phyloP scores from a whole-genome alignment of 2,329 filamentous ascomycete genomes.

The Lachnellula arida region DNA sequence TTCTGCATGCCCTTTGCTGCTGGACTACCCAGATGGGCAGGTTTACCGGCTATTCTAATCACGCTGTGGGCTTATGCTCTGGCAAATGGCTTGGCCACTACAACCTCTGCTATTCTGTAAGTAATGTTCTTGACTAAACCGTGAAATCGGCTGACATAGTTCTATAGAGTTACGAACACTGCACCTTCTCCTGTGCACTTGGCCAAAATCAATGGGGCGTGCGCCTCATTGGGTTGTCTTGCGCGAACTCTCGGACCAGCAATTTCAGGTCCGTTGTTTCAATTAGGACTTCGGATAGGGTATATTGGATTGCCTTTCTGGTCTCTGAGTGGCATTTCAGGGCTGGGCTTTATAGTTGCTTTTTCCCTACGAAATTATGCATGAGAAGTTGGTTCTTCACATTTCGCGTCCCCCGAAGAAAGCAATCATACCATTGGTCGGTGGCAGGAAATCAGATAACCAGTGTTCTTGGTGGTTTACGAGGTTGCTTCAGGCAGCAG shows the following conservation, averaged over 20 bases:
- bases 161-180: neutral
- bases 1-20: neutral
- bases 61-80: neutral
- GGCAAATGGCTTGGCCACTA: neutral
- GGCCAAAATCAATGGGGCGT: neutral
- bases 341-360: no score
- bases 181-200: neutral
- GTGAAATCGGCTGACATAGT: neutral
- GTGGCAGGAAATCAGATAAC: no score
- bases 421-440: no score
- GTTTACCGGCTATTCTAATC: neutral
- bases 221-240: neutral
- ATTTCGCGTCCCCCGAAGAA: no score
- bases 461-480: no score
- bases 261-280: neutral
- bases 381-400: no score
- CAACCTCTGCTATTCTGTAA: neutral
- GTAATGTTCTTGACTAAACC: neutral
- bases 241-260: neutral
- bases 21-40: neutral
- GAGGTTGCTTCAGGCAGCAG: no score
- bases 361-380: no score
- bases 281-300: neutral
- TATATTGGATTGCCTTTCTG: neutral
- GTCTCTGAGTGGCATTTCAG: neutral